Base-by-base conservation (phyloP, 1,139 yeast species). In the Blastobotrys illinoisensis region DNA sequence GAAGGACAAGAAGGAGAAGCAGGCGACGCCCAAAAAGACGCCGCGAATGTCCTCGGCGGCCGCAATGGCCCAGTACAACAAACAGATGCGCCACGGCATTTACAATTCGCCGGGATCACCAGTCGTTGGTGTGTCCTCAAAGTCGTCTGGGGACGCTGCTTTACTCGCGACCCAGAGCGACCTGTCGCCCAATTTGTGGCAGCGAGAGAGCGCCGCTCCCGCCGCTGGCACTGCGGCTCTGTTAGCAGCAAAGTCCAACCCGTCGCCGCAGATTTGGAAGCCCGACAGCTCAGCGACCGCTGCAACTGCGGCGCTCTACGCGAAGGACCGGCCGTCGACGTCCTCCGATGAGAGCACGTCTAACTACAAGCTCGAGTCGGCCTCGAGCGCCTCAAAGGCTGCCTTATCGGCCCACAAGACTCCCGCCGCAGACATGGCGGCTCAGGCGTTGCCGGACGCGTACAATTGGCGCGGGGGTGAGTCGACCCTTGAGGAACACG, bases 41-140 rank as follows among this genome's bases (percentile, higher is more conserved):
- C 32, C 32, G 11, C 4, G 23, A n/a, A 9, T 62, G 36, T 60
- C 64, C 13, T 59, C 65, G 9, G 66, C 66, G 19, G 64, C 65
- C 16, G 66, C 66, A n/a, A 60, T 61, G 11, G 66, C 66, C 5
- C 54, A 57, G 48, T 88, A 88, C 72, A 85, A 83, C 62, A 91
- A 89, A 60, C 85, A 85, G 65, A 72, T 85, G 67, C 86, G 81
- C 65, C 86, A 85, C 65, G 96, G 96, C 45, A 77, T 84, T 52
- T 88, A 78, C 71, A 79, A 80, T 60, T 77, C 82, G 54, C 97
- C 97, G 1, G 83, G 88, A 11, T 77, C 75, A 52, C 81, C 83
- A 4, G 72, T 79, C 14, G 79, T 87, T 2, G 97, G 97, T 13
- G 93, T 88, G 54, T 79, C 72, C 36, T 63, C 62, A 26, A 52